Evolutionary conservation across 495 filamentous ascomycete species (phyloP).

Genomic region (Aspergillus carlsbadensis): DNA sequence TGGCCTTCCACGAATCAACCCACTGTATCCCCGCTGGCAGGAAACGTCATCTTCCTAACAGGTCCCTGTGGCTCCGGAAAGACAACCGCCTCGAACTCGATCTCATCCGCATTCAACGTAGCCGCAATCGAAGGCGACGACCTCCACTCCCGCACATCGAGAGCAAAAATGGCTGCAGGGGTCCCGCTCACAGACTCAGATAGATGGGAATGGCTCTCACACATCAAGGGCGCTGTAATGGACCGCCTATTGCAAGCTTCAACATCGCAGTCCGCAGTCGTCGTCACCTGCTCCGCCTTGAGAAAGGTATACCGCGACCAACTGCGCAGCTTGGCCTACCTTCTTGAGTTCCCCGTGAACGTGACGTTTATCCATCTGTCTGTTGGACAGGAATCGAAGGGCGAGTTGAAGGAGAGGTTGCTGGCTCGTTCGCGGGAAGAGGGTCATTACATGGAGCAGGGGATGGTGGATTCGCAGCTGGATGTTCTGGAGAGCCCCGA

Average conservation of each 20-base stretch:
- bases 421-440: constrained; percentile 13
- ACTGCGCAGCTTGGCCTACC: constrained; percentile 16
- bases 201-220: constrained; percentile 28
- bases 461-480: constrained; percentile 28
- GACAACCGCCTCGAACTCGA: constrained; percentile 18
- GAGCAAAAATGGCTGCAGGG: constrained; percentile 21
- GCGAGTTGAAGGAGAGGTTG: constrained; percentile 16
- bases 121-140: constrained; percentile 26
- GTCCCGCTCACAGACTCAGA: constrained; percentile 22
- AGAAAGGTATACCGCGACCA: constrained; percentile 23
- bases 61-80: constrained; percentile 27
- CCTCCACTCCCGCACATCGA: constrained; percentile 22
- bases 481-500: constrained; percentile 18
- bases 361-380: constrained; percentile 21
- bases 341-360: constrained; percentile 25
- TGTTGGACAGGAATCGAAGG: not conserved
- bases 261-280: constrained; percentile 3
- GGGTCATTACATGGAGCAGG: constrained; percentile 25
- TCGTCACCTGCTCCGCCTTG: constrained; percentile 26
- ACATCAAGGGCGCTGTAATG: constrained; percentile 29
- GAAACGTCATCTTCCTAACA: constrained; percentile 24
- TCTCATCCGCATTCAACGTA: constrained; percentile 13
- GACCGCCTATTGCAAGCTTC: constrained; percentile 16
- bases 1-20: constrained; percentile 5
- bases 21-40: not conserved